Base-by-base conservation (phyloP, 192 early-diverging fungal genomes). In the Entophlyctis luteolus region DNA sequence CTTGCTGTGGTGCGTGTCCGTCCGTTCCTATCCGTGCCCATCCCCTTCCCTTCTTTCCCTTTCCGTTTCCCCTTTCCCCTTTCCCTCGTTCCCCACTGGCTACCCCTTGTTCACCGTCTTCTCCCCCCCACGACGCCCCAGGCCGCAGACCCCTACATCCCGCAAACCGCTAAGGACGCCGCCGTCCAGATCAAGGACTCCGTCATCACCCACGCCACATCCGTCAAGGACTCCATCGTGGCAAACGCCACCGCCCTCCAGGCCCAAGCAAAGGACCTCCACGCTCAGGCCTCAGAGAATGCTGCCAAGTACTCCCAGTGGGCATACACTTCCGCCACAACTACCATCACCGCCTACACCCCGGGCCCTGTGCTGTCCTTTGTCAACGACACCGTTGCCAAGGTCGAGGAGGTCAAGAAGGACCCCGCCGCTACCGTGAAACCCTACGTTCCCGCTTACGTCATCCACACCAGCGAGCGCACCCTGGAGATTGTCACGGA, bases 261-360 rank as follows among this genome's bases (percentile, higher is more conserved):
- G 12, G 38, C 37, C 20, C 63, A 66, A 48, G 63, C 63, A 1
- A 20, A 25, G 33, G 49, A 66, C 31, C 22, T 39, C 10, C 25
- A 33, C 36, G 14, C 33, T 23, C 5, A 25, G 0, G 75, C 77
- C 39, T 48, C 56, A n/a, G 39, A 35, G 54, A 62, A 81, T 47
- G 78, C 73, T 53, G 34, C 18, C 10, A 18, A 52, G 37, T 29
- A 63, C 27, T 54, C 48, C 10, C 77, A 75, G 49, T 72, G 73
- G 39, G 80, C 72, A 45, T 68, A 77, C 57, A 71, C 42, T 18
- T 60, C 72, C 23, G 72, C 79, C 63, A 81, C 81, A 62, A 83
- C 78, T 38, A 83, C 81, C 67, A 76, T 83, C 66, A 60, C 57
- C 3, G 49, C 81, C 38, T 76, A 77, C 67, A 83, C 81, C 35